Base-by-base conservation (phyloP, 106 monocot species). In the Vanilla planifolia region DNA sequence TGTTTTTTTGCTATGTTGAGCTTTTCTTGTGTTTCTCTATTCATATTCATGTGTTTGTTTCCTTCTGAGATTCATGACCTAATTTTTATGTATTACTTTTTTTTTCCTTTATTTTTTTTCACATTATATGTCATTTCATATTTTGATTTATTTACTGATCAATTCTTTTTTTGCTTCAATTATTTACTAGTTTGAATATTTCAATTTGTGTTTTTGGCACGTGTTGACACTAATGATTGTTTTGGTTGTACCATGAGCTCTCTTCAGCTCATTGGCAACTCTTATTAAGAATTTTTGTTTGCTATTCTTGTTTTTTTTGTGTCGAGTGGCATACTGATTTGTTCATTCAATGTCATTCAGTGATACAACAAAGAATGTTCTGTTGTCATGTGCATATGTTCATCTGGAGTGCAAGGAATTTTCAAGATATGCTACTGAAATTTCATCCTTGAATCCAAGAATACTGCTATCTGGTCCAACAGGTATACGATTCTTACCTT, bases 331-430 rank as follows among this genome's bases (percentile, higher is more conserved):
- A 29, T 53, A 29, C 27, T 61, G 1, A 71, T 44, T 35, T 67
- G 20, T 57, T 19, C 57, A 52, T 21, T 4, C 35, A 57, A 57
- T 57, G 11, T 57, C 28, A 5, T 74, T 11, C 69, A 96, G 96
- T 72, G 96, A 90, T 23, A 79, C 52, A 51, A 91, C 96, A 59
- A 96, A 91, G 60, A 84, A 69, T 64, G 74, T 79, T 59, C 77
- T 96, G 33, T 36, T 91, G 43, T 86, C 90, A 64, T 67, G 78
- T 64, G 86, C 87, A 51, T 84, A 77, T 77, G 77, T 96, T 55
- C 90, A 96, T 74, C 76, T 96, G 51, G 61, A 91, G 48, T 84
- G 74, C 75, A 91, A 96, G 69, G 90, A 87, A 39, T 87, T 74
- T 61, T 60, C 69, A 24, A 91, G 88, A 58, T 96, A 72, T 50